Base-by-base conservation (phyloP, 75 land plant genomes). In the Selaginella moellendorffii region DNA sequence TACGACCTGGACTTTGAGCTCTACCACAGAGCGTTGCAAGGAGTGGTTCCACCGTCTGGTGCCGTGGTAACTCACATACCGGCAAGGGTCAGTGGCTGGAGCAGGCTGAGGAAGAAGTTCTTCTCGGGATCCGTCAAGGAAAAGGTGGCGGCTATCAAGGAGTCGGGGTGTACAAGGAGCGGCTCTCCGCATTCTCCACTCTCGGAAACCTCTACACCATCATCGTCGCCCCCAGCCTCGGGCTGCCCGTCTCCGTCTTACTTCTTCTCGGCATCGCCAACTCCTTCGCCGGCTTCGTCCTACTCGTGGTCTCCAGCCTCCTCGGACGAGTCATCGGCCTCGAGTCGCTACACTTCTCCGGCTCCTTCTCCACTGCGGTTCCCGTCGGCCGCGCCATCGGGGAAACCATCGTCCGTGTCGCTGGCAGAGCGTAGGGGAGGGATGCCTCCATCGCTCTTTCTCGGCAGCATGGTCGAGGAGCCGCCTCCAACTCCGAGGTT, bases 1-100 rank as follows among this genome's bases (percentile, higher is more conserved):
- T 86, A 87, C 65, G 79, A 90, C 77, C 8, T 29, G 2, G 90
- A 83, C 52, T 90, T 79, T 75, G 91, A 82, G 66, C 51, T 83
- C 2, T 86, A 78, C 26, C 63, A 66, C 72, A 66, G 68, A 74
- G 27, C 76, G 80, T 19, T 27, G 67, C 21, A 69, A 64, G 1
- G 66, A 31, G 9, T 36, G 2, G 74, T 56, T 24, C 59, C 46
- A 14, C 46, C 46, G 5, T 36, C 46, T 36, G 46, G 46, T 36
- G 59, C 23, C 19, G 52, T 67, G 28, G 78, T 74, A 54, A 82
- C 81, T 14, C 68, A 61, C 36, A 65, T 81, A 54, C 96, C 86
- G 24, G 74, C 79, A 0, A 71, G 81, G 36, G 90, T 83, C 46
- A 86, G 73, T 66, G 79, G 83, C 0, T 89, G 90, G 90, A 78